Evolutionary conservation across 1,284 basidiomycete species (phyloP).

Genomic region (Entoloma clypeatum): DNA sequence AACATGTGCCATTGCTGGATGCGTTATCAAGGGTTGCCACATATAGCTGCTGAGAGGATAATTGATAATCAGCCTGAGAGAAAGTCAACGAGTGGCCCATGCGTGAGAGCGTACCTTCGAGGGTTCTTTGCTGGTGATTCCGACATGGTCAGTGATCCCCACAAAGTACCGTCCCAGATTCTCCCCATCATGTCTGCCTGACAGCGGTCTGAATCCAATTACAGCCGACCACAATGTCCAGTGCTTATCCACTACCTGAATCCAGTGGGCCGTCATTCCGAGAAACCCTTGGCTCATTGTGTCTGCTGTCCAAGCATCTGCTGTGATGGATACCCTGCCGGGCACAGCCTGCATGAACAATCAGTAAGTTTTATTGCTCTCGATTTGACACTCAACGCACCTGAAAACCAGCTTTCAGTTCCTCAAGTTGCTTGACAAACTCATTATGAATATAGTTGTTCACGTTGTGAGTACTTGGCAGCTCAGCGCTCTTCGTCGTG

Average conservation of each 20-base stretch:
- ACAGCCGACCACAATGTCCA: neutral
- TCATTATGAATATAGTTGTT: conserved; percentile 1
- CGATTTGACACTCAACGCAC: no score
- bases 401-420: no score
- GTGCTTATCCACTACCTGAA: neutral
- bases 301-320: neutral
- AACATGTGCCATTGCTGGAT: conserved; percentile 2
- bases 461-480: neutral
- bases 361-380: no score
- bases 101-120: neutral
- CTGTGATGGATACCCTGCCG: neutral
- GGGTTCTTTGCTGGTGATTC: neutral
- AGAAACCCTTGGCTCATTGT: no score
- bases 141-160: neutral
- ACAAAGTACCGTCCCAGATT: neutral
- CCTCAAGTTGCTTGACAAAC: conserved; percentile 2
- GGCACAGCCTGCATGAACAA: conserved; percentile 1
- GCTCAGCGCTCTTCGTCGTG: neutral
- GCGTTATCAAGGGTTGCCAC: conserved; percentile 7
- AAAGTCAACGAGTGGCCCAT: neutral
- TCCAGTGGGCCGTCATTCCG: conserved; percentile 5
- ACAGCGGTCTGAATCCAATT: neutral
- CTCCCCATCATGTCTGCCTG: neutral
- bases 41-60: conserved; percentile 2
- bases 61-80: conserved; percentile 1